These are phyloP conservation scores for Macrophomina phaseolina DNA, from an alignment of 2,329 filamentous ascomycete genomes.

Conservation along the genomic window DNA sequence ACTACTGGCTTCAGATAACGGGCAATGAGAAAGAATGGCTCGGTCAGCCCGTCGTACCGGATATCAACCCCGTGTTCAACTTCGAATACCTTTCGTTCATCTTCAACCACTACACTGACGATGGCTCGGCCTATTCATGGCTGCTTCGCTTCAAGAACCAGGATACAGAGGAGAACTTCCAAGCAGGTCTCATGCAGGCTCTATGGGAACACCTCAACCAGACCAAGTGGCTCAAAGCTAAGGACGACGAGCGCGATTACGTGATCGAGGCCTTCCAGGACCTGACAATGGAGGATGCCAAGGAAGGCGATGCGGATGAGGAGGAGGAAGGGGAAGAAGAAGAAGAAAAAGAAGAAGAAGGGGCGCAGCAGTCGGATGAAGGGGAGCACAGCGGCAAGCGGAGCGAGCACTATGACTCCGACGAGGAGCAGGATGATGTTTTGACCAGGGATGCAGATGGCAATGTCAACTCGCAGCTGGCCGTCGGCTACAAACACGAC, in stretches of 20 bases:
- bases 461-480: slow-evolving; percentile 90
- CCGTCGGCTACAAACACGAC: slow-evolving; percentile 96
- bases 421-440: slow-evolving; percentile 81
- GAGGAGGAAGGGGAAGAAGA: slow-evolving; percentile 61
- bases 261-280: slow-evolving; percentile 96
- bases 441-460: slow-evolving; percentile 72
- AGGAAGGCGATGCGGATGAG: slow-evolving; percentile 60
- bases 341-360: slow-evolving; percentile 47
- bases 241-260: slow-evolving; percentile 91
- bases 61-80: slow-evolving; percentile 98
- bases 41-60: slow-evolving; percentile 81
- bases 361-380: slow-evolving; percentile 50
- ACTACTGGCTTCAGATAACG: slow-evolving; percentile 92
- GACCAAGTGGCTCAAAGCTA: slow-evolving; percentile 90
- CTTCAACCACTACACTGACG: slow-evolving; percentile 92
- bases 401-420: slow-evolving; percentile 75
- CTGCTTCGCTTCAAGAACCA: slow-evolving; percentile 89
- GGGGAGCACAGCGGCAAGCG: slow-evolving; percentile 69
- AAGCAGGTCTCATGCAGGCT: slow-evolving; percentile 92
- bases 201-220: slow-evolving; percentile 97
- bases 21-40: slow-evolving; percentile 81
- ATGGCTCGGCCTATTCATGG: slow-evolving; percentile 94
- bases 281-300: slow-evolving; percentile 83
- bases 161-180: slow-evolving; percentile 79
- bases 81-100: slow-evolving; percentile 99